Percentiles rank a stretch among this genome's conserved stretches.
Conservation (phyloP, 176 grass and related monocot genomes). For the Calamus simplicifolius region DNA sequence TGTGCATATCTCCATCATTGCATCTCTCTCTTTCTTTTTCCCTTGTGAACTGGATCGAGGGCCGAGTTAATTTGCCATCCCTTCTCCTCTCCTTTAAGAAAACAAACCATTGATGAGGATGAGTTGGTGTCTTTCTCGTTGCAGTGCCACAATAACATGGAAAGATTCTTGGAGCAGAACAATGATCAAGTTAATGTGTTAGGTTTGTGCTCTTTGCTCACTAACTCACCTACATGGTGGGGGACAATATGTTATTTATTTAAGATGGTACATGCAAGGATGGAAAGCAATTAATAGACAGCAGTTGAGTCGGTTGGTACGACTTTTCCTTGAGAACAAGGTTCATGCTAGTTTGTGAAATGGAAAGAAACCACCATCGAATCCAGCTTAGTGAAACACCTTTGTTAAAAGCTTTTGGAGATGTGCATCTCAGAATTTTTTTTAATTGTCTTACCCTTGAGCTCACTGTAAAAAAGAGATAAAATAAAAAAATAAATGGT, state of each 20-base stretch:
- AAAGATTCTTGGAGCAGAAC: neutral
- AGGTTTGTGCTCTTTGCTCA: neutral
- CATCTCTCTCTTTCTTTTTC: neutral
- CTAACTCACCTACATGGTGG: constrained; percentile 13
- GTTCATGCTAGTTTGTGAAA: neutral
- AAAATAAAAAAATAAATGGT: too few relatives aligned
- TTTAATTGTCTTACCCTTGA: too few relatives aligned
- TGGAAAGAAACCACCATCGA: too few relatives aligned
- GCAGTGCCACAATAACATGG: constrained; percentile 8
- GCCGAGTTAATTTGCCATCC: neutral
- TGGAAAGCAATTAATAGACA: neutral
- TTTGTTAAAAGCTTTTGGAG: too few relatives aligned
- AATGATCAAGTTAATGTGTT: neutral
- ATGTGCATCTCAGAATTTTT: too few relatives aligned
- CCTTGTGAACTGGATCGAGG: neutral
- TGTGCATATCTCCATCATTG: constrained; percentile 14
- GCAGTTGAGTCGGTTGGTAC: constrained; percentile 8
- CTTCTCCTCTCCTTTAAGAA: neutral
- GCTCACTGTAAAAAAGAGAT: too few relatives aligned
- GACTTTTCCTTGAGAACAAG: constrained; percentile 10
- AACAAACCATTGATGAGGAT: neutral
- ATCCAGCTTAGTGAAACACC: too few relatives aligned
- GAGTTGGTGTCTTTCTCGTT: constrained; percentile 9
- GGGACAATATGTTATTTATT: neutral
- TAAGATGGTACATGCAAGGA: neutral